A percentile compares a stretch with the other conserved stretches of the same genome.
Evolutionary conservation across 2,329 filamentous ascomycete genomes (phyloP).

Genomic region (Colletotrichum falcatum): DNA sequence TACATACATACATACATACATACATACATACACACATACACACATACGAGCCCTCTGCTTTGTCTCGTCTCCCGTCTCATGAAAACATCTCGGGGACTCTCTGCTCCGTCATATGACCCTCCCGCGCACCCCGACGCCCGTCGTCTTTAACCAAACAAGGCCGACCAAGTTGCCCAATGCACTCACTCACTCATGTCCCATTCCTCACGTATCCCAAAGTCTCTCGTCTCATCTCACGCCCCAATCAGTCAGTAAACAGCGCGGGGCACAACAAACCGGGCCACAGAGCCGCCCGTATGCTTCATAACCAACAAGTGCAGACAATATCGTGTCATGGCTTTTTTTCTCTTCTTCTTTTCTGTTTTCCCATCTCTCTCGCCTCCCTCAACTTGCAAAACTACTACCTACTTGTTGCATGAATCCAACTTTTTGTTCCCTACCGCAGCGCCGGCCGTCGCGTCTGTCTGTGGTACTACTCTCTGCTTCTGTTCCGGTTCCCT

Average conservation of each 20-base stretch:
- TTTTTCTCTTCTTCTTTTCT: neutral
- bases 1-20: neutral
- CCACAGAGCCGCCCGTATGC: neutral
- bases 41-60: no score
- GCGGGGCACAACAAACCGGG: neutral
- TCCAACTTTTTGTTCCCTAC: constrained; percentile 1
- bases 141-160: no score
- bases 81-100: neutral
- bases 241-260: neutral
- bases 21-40: no score
- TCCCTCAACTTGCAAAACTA: neutral
- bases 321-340: neutral
- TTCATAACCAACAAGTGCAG: neutral
- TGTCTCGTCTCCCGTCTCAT: no score
- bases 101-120: neutral
- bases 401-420: constrained; percentile 11
- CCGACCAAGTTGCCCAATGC: no score
- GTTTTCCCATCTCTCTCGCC: no score
- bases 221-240: neutral
- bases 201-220: neutral
- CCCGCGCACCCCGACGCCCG: no score
- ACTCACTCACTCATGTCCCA: neutral
- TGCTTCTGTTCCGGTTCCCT: no score
- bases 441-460: neutral
- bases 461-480: neutral